These are phyloP conservation scores for Fusarium chuoi DNA, from an alignment of 2,329 filamentous ascomycete genomes.

Conservation along the genomic window DNA sequence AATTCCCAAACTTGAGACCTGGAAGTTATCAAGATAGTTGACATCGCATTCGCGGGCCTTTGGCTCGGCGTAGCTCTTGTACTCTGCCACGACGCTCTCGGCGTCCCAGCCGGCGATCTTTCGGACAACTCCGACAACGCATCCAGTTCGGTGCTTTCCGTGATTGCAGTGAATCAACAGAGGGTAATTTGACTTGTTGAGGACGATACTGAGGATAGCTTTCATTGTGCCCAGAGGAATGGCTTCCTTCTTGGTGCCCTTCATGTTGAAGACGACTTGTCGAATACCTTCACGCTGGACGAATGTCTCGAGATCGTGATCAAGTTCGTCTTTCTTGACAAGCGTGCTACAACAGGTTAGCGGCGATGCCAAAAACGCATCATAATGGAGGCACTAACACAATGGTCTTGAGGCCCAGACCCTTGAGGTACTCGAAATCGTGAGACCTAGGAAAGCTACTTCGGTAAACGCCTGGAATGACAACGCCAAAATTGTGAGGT, in stretches of 20 bases:
- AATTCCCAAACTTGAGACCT: constrained; percentile 51
- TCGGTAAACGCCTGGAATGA: constrained; percentile 80
- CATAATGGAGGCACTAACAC: constrained; percentile 64
- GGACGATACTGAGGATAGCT: constrained; percentile 75
- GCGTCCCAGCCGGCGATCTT: constrained; percentile 76
- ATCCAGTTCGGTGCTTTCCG: constrained; percentile 92
- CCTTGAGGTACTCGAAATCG: constrained; percentile 76
- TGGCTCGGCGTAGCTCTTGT: constrained; percentile 70
- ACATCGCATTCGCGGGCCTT: constrained; percentile 71
- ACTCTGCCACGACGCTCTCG: constrained; percentile 75
- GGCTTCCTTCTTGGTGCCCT: constrained; percentile 85
- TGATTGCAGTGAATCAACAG: constrained; percentile 93
- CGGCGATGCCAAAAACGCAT: neutral
- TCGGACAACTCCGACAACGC: constrained; percentile 83
- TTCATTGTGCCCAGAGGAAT: constrained; percentile 76
- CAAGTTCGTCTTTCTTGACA: constrained; percentile 69
- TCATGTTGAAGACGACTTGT: constrained; percentile 80
- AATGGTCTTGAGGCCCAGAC: constrained; percentile 79
- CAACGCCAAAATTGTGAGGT: constrained; percentile 80
- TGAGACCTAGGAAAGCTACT: constrained; percentile 80
- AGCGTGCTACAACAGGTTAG: constrained; percentile 61
- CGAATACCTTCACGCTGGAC: constrained; percentile 73
- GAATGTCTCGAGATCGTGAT: constrained; percentile 67
- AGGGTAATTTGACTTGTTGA: constrained; percentile 80
- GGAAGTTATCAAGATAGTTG: constrained; percentile 65